Base-by-base conservation (phyloP, 768 basidiomycete genomes). In the Pleurotus pulmonarius region DNA sequence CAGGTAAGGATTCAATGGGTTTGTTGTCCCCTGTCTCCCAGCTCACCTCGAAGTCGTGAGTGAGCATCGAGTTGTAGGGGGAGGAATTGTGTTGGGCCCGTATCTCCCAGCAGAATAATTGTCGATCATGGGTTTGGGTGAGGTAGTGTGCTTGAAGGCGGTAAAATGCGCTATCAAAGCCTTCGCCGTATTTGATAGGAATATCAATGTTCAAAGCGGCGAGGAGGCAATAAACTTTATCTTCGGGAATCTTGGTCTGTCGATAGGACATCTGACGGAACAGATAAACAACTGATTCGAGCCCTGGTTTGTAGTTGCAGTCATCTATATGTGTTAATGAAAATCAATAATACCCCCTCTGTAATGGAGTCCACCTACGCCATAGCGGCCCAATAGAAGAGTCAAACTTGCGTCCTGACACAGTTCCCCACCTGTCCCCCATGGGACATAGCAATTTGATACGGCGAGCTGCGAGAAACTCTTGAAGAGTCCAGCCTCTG, bases 151-250 rank as follows among this genome's bases (percentile, higher is more conserved):
- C 41, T 25, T 49, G 48, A n/a, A 49, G 48, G 13, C 48, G 48
- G n/a, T 34, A 25, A 29, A 49, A 49, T 12, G 48, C 48, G 1
- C 26, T 24, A 15, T 26, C 48, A 6, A 15, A 15, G 15, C 48
- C 48, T 20, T 49, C 48, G 7, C 48, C 48, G 20, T 49, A 49
- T 29, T 24, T 29, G 37, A 49, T 49, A 2, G 22, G 13, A n/a
- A 49, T 11, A 6, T 25, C 15, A 15, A 49, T 29, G 20, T 49
- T 37, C 4, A 49, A 29, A 15, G 37, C 25, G 6, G 25, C 24
- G 26, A 49, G 24, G 37, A 49, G 48, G 37, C 48, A 49, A 25
- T 49, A 49, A 5, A 34, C 48, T n/a, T n/a, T 49, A 26, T 49
- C 48, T 34, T 49, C 48, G 5, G 48, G 48, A 26, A 24, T 24